Percentiles rank a stretch among this genome's conserved stretches.
Conservation (phyloP, 305 asterid species). For the Fraxinus albicans region DNA sequence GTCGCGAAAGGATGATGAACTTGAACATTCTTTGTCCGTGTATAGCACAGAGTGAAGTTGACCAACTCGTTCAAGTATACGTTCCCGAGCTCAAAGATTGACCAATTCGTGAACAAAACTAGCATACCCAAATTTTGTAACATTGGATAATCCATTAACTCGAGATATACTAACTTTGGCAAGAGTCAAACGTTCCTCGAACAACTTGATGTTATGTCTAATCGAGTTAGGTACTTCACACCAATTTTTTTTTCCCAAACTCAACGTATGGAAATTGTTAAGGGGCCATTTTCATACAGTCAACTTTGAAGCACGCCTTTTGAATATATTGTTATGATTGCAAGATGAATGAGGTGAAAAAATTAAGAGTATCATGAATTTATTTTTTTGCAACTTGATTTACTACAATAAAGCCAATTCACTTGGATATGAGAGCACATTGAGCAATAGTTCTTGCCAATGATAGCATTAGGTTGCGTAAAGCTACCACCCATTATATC, state of each 20-base stretch:
- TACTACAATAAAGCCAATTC: background rate
- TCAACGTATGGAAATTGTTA: background rate
- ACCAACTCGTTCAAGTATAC: background rate
- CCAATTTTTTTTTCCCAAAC: background rate
- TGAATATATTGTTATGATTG: background rate
- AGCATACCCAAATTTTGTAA: background rate
- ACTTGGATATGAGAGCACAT: background rate
- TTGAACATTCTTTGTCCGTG: background rate
- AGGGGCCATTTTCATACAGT: background rate
- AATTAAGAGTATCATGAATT: background rate
- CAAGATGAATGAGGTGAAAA: background rate
- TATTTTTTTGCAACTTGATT: background rate
- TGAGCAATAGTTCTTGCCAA: background rate
- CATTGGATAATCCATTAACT: background rate
- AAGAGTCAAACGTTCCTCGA: background rate
- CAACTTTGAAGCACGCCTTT: background rate
- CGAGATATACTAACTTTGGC: background rate
- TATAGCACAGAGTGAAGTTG: background rate
- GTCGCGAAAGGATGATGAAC: background rate
- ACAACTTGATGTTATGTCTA: background rate
- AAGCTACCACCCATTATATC: background rate
- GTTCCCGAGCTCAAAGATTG: background rate
- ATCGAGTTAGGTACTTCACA: background rate
- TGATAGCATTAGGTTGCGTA: background rate
- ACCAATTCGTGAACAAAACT: background rate